Base-by-base conservation (phyloP, 192 early-diverging fungal genomes). In the Backusella westeae region DNA sequence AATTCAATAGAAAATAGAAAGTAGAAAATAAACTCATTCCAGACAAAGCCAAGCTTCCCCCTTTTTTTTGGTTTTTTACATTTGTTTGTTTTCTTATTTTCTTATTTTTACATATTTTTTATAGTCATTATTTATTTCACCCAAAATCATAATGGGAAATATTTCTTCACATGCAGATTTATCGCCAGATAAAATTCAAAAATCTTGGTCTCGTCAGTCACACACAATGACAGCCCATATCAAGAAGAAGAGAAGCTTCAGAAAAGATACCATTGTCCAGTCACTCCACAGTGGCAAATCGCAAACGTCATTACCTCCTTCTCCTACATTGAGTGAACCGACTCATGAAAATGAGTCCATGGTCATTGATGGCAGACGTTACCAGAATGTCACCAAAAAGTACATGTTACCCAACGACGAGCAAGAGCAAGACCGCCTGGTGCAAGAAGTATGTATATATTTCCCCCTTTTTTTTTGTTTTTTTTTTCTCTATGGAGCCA, bases 391-490 rank as follows among this genome's bases (percentile, higher is more conserved):
- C 17, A 46, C 73, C 38, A 53, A 46, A 36, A 69, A 42, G 53
- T 84, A 81, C 35, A 52, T 44, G 21, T 52, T 78, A 19, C 83
- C 83, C 0, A 76, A 72, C 29, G 77, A 77, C 49, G 77, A 83
- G 38, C 21, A 71, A 39, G 80, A 81, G 46, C 74, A 76, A 41
- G 80, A 81, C 69, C 65, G 80, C 26, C 41, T 81, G n/a, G 56
- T 81, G 34, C 63, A 73, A 68, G 46, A 67, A 14, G 80, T 81
- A 56, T 63, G 72, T 67, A 10, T 39, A 39, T 9, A 32, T 39
- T 10, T 12, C 38, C 10, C 9, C 10, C 8, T 10, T 38, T 38
- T 7, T 39, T 10, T 39, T 39, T 39, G 38, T 10, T 39, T 0
- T 39, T 39, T 3, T 32, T 32, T 1, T 32, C 32, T 32, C 32